Percentiles rank a stretch among this genome's conserved stretches.
Evolutionary conservation across 2,329 filamentous ascomycete genomes (phyloP).

Genomic region (Tolypocladium endophyticum): DNA sequence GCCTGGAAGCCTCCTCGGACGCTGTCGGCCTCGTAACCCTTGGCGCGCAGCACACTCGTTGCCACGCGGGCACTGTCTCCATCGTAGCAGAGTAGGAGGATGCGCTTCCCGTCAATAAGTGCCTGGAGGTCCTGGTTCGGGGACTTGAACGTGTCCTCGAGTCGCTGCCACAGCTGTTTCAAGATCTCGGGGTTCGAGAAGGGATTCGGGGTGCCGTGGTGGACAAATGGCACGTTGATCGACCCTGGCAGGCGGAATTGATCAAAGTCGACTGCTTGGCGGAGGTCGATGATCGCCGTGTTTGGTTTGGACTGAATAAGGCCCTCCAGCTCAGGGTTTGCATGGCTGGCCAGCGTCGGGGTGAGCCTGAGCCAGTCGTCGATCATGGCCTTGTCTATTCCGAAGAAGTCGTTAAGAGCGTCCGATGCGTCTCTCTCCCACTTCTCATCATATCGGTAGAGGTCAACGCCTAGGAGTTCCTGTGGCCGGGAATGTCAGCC

Average conservation of each 20-base stretch:
- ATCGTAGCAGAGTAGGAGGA: conserved; percentile 41
- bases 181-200: conserved; percentile 34
- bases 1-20: conserved; percentile 28
- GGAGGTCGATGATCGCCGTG: conserved; percentile 32
- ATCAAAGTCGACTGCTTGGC: conserved; percentile 29
- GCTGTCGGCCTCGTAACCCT: conserved; percentile 34
- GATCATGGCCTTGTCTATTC: conserved; percentile 5
- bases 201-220: conserved; percentile 25
- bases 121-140: conserved; percentile 8
- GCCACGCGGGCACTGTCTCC: conserved; percentile 44
- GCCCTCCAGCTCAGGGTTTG: conserved; percentile 1
- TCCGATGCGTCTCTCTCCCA: conserved; percentile 35
- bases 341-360: not conserved
- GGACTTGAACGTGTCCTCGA: conserved; percentile 31
- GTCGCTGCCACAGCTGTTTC: conserved; percentile 32
- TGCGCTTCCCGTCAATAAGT: conserved; percentile 18
- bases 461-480: conserved; percentile 35
- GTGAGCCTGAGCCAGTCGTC: conserved; percentile 4
- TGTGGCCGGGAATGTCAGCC: conserved; percentile 8
- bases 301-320: conserved; percentile 11
- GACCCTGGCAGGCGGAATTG: conserved; percentile 31
- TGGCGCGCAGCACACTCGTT: conserved; percentile 40
- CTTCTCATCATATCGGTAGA: conserved; percentile 40
- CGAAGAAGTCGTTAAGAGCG: conserved; percentile 23
- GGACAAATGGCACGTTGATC: conserved; percentile 31